Evolutionary conservation across 2,329 filamentous ascomycete species (phyloP).

Genomic region (Lachnellula occidentalis): DNA sequence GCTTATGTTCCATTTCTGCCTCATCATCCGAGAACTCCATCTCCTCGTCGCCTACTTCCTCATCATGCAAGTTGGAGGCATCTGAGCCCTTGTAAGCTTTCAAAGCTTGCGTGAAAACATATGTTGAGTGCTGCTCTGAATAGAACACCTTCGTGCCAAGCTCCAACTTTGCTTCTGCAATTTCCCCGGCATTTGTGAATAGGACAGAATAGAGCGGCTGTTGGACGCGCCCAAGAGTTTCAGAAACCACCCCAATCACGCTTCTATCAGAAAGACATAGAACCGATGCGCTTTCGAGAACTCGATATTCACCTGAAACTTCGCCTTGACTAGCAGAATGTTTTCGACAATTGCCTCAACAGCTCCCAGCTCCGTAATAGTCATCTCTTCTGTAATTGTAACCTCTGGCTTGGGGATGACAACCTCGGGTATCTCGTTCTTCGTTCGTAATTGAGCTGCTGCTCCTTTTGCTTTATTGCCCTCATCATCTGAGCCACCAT

Average conservation of each 20-base stretch:
- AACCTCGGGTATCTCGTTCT: slow-evolving; percentile 70
- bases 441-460: slow-evolving; percentile 60
- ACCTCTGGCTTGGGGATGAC: slow-evolving; percentile 70
- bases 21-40: slow-evolving; percentile 97
- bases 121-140: slow-evolving; percentile 69
- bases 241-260: slow-evolving; percentile 75
- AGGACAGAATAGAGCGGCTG: slow-evolving; percentile 81
- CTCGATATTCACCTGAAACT: slow-evolving; percentile 73
- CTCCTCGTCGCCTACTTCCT: slow-evolving; percentile 81
- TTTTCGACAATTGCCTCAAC: slow-evolving; percentile 76
- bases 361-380: slow-evolving; percentile 67
- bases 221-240: slow-evolving; percentile 80
- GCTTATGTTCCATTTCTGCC: slow-evolving; percentile 78
- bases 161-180: slow-evolving; percentile 61
- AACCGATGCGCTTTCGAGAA: slow-evolving; percentile 78
- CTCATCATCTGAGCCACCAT: slow-evolving; percentile 75
- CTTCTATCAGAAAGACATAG: slow-evolving; percentile 71
- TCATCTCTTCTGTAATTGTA: slow-evolving; percentile 69
- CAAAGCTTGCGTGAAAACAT: slow-evolving; percentile 80
- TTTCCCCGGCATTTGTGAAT: slow-evolving; percentile 64
- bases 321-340: slow-evolving; percentile 71
- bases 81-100: slow-evolving; percentile 81
- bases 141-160: slow-evolving; percentile 72
- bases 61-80: slow-evolving; percentile 90
- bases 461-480: slow-evolving; percentile 40